Base-by-base conservation (phyloP, 1,284 basidiomycete species). In the Heliocybe sulcata region DNA sequence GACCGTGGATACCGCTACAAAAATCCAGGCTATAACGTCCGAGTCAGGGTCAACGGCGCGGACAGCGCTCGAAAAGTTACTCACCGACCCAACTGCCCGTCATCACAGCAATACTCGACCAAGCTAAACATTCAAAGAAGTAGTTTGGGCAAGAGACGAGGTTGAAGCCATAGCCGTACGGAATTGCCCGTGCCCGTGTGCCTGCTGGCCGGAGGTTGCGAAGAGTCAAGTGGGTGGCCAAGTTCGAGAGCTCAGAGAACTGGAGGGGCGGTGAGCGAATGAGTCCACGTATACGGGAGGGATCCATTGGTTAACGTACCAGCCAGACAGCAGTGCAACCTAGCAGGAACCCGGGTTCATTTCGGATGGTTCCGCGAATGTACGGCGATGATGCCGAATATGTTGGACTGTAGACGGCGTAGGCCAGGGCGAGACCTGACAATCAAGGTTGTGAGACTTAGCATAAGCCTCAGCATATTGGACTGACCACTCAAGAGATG, bases 91-190 rank as follows among this genome's bases (percentile, higher is more conserved):
- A 75, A 63, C 87, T 90, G 53, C 85, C 81, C 2, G 94, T 95
- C 81, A 99, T 85, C 35, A 79, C 75, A 25, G 82, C 81, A 54
- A 98, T 77, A 22, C 81, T 76, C 11, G 80, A 65, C 90, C 96
- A 97, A 0, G 77, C 85, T 35, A 97, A 59, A 27, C 77, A 78
- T 72, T 99, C 97, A 67, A 96, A 98, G 67, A 93, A 87, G 73
- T 99, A 99, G 71, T 99, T 98, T 29, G 97, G 94, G 74, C 85
- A 92, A 4, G 91, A 90, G 38, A 97, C 83, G 38, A 85, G 72
- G 56, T 84, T 77, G 72, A 98, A 99, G 2, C 92, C 92, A 59
- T 90, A 92, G 29, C 89, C 96, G 25, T 78, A 76, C 0, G 97
- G 96, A 63, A 98, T 89, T 25, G 82, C 87, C 56, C 96, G 87